phyloP scores from a whole-genome alignment of 176 grass and related monocot species.

The Ananas comosus region DNA sequence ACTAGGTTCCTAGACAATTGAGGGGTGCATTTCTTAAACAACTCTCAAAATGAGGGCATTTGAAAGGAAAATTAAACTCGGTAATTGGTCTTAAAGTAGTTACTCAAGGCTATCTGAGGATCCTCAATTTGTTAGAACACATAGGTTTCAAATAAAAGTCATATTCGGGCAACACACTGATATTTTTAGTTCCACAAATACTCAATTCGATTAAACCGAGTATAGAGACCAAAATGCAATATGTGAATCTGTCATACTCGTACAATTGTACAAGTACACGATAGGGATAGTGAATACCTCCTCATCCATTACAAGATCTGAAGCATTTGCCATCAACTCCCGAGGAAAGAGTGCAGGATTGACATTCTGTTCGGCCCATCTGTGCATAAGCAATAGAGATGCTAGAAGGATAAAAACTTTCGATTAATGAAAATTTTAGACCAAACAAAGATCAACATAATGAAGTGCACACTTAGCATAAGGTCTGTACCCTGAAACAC shows the following conservation, averaged over 20 bases:
- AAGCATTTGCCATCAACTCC: constrained; percentile 75
- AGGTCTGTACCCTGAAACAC: constrained; percentile 67
- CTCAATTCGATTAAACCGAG: background rate
- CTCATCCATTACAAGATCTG: constrained; percentile 52
- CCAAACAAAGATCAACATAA: background rate
- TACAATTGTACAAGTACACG: background rate
- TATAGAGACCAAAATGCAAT: too few species aligned
- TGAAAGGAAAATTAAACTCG: background rate
- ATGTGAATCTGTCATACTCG: too few species aligned
- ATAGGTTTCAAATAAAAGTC: background rate
- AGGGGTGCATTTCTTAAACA: background rate
- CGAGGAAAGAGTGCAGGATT: constrained; percentile 88
- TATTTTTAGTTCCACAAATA: background rate
- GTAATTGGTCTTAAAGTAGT: background rate
- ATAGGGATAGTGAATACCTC: constrained; percentile 32
- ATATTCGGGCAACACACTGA: background rate
- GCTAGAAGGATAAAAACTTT: constrained; percentile 68
- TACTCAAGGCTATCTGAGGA: background rate
- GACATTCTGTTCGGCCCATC: constrained; percentile 84
- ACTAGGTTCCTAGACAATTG: background rate
- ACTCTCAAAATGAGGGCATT: background rate
- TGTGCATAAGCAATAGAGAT: constrained; percentile 70
- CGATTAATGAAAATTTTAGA: constrained; percentile 36
- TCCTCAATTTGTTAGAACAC: background rate
- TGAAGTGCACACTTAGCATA: background rate